A percentile compares a stretch with the other conserved stretches of the same genome.
These are phyloP conservation scores for Astragalus glycyphyllos DNA, from an alignment of 306 rosid species.

Conservation along the genomic window DNA sequence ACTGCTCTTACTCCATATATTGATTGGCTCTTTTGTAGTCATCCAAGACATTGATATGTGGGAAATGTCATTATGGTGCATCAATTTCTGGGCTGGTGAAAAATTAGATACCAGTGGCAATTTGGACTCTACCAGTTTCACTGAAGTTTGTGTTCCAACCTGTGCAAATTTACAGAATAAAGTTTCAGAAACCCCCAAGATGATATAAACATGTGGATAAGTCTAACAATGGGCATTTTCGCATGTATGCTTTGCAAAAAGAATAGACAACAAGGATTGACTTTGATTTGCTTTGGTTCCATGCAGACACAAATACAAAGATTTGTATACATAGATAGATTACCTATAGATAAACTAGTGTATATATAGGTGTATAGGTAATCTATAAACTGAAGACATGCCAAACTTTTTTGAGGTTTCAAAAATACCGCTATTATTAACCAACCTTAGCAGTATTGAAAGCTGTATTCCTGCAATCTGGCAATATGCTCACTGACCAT, in stretches of 20 bases:
- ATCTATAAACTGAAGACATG: conserved; percentile 15
- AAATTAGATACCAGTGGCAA: conserved; percentile 51
- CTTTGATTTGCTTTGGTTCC: not conserved
- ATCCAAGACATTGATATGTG: conserved; percentile 63
- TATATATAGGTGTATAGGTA: conserved; percentile 14
- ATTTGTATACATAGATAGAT: not conserved
- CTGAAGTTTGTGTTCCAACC: conserved; percentile 87
- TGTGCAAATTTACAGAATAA: conserved; percentile 45
- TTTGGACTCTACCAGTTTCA: conserved; percentile 59
- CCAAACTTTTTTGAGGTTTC: conserved; percentile 31
- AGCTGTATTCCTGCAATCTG: conserved; percentile 79
- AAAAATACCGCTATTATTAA: conserved; percentile 29
- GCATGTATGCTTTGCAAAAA: conserved; percentile 19
- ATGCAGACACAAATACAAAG: not conserved
- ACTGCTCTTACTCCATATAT: conserved; percentile 69
- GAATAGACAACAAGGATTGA: conserved; percentile 1
- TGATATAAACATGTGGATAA: not conserved
- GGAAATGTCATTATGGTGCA: conserved; percentile 42
- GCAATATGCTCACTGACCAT: conserved; percentile 95
- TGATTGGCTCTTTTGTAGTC: conserved; percentile 76
- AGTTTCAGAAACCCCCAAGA: conserved; percentile 39
- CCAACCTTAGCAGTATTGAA: conserved; percentile 95
- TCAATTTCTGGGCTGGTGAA: conserved; percentile 45
- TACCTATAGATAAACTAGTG: not conserved
- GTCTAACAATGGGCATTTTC: conserved; percentile 18